Conservation (phyloP, 495 filamentous ascomycete genomes). For the Aspergillus bertholletiae region DNA sequence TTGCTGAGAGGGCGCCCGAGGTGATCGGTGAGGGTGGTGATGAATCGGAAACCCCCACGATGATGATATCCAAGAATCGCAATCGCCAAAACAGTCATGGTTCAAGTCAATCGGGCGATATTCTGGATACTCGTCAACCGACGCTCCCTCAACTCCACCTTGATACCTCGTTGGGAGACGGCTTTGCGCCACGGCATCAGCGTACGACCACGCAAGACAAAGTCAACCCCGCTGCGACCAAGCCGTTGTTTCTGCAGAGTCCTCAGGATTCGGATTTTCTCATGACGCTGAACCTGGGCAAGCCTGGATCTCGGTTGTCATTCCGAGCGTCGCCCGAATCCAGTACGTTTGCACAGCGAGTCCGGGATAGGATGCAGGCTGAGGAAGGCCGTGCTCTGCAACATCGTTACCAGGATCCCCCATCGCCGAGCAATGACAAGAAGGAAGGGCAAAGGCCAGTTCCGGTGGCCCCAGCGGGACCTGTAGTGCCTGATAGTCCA, state of each 20-base stretch:
- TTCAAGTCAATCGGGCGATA: slow-evolving; percentile 5
- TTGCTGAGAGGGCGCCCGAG: slow-evolving; percentile 62
- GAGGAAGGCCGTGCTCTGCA: slow-evolving; percentile 71
- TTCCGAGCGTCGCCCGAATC: slow-evolving; percentile 41
- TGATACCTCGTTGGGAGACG: slow-evolving; percentile 36
- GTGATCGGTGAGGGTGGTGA: slow-evolving; percentile 87
- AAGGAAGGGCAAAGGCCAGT: slow-evolving; percentile 19
- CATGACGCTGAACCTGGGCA: slow-evolving; percentile 28
- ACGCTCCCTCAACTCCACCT: slow-evolving; percentile 26
- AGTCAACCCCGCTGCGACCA: slow-evolving; percentile 18
- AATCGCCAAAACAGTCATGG: slow-evolving; percentile 37
- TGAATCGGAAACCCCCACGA: slow-evolving; percentile 64
- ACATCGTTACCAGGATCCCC: slow-evolving; percentile 31
- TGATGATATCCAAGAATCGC: slow-evolving; percentile 59
- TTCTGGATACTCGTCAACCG: slow-evolving; percentile 2
- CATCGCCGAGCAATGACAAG: slow-evolving; percentile 20
- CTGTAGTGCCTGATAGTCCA: slow-evolving; percentile 24
- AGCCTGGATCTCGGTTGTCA: slow-evolving; percentile 37
- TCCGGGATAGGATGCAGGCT: slow-evolving; percentile 67
- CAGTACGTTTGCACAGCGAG: slow-evolving; percentile 48
- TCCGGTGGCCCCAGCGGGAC: slow-evolving; percentile 3
- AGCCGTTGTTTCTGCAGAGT: slow-evolving; percentile 28
- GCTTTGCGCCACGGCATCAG: slow-evolving; percentile 5
- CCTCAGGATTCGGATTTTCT: slow-evolving; percentile 38
- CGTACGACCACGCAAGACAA: slow-evolving; percentile 13